A percentile compares a stretch with the other conserved stretches of the same genome.
These are phyloP conservation scores for Beauveria pseudobassiana DNA, from an alignment of 2,329 filamentous ascomycete genomes.

Conservation along the genomic window DNA sequence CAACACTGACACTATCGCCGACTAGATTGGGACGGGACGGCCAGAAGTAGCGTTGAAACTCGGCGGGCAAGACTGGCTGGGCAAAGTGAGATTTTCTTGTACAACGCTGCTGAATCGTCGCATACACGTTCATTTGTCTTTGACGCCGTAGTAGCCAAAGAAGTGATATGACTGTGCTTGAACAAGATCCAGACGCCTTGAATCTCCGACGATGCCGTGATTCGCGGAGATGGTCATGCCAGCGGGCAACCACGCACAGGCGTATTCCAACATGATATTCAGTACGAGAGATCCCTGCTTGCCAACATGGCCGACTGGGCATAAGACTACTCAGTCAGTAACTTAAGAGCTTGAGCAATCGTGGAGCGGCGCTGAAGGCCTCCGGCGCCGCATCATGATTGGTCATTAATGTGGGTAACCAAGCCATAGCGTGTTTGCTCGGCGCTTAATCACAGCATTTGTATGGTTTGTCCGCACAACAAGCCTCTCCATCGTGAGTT, in stretches of 20 bases:
- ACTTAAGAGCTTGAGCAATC: too few species aligned
- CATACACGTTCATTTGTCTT: neutral
- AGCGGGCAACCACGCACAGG: too few species aligned
- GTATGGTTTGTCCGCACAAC: neutral
- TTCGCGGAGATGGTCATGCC: too few species aligned
- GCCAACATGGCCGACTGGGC: neutral
- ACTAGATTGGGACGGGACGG: conserved; percentile 1
- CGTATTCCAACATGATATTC: too few species aligned
- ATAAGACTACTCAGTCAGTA: neutral
- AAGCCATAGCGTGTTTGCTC: conserved; percentile 4
- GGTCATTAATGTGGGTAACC: neutral
- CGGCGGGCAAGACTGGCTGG: neutral
- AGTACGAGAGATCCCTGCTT: neutral
- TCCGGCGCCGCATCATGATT: neutral
- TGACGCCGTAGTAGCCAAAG: neutral
- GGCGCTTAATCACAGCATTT: conserved; percentile 6
- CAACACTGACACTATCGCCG: neutral
- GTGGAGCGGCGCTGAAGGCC: neutral
- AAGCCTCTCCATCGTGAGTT: neutral
- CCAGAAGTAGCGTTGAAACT: neutral
- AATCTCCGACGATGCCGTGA: too few species aligned
- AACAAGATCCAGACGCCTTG: too few species aligned
- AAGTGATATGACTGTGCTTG: too few species aligned
- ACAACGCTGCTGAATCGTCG: neutral
- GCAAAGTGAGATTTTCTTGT: neutral